A percentile compares a stretch with the other conserved stretches of the same genome.
These are phyloP conservation scores for Coemansia sp. DNA, from an alignment of 192 early-diverging fungal species.

Conservation along the genomic window DNA sequence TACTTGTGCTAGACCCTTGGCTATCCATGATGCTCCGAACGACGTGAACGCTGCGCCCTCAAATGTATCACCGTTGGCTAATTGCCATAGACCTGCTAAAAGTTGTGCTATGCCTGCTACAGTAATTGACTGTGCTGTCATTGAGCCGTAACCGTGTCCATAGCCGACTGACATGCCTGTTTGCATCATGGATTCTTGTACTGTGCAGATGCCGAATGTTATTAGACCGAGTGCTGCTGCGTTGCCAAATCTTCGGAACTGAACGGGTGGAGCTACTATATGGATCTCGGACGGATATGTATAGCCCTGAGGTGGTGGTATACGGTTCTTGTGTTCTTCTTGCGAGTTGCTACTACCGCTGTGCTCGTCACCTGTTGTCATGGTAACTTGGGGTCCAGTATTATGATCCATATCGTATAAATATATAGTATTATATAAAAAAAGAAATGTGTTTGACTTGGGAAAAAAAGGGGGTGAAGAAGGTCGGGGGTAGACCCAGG, in stretches of 20 bases:
- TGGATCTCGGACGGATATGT: slow-evolving; percentile 34
- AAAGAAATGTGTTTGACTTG: no score
- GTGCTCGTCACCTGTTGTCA: background rate
- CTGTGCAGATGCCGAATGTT: slow-evolving; percentile 50
- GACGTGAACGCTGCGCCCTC: slow-evolving; percentile 53
- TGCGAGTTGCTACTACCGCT: background rate
- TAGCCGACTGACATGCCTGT: slow-evolving; percentile 53
- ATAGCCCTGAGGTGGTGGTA: background rate
- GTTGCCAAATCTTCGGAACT: slow-evolving; percentile 56
- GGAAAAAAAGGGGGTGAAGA: no score
- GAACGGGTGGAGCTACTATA: slow-evolving; percentile 43
- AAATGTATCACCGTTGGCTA: slow-evolving; percentile 56
- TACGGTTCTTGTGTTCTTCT: background rate
- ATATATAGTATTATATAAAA: no score
- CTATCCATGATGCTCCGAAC: slow-evolving; percentile 51
- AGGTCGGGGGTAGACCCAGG: no score
- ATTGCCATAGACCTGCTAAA: slow-evolving; percentile 44
- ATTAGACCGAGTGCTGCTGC: slow-evolving; percentile 48
- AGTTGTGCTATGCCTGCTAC: slow-evolving; percentile 51
- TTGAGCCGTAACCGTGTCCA: slow-evolving; percentile 31
- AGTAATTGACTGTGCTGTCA: slow-evolving; percentile 37
- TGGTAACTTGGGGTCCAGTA: no score
- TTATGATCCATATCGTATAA: no score
- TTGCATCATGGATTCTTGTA: slow-evolving; percentile 51
- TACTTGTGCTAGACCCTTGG: slow-evolving; percentile 35